Percentiles rank a stretch among this genome's conserved stretches.
Conservation (phyloP, 192 early-diverging fungal species). For the Mortierella hygrophila region DNA sequence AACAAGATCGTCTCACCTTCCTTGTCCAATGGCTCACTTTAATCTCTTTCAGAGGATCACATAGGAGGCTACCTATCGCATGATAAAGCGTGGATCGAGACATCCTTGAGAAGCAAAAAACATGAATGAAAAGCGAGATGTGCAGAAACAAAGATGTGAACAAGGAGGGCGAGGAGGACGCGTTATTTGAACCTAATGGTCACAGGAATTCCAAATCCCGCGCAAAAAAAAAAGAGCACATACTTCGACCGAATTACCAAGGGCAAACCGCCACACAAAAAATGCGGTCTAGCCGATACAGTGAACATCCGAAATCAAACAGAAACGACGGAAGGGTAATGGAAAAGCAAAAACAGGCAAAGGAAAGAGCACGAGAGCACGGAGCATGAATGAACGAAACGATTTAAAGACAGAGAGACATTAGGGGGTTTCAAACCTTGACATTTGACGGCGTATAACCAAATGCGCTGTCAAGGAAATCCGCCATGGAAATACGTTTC, state of each 20-base stretch:
- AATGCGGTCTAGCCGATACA: no score
- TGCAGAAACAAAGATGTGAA: neutral
- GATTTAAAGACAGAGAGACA: neutral
- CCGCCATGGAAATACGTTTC: no score
- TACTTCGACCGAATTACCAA: no score
- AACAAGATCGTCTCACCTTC: neutral
- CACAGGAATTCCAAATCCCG: neutral
- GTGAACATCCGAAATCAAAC: neutral
- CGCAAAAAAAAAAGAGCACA: neutral
- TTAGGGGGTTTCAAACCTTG: no score
- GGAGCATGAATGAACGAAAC: constrained; percentile 8
- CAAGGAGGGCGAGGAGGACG: neutral
- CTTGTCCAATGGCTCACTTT: no score
- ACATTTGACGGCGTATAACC: no score
- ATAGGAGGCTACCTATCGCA: no score
- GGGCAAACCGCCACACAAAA: no score
- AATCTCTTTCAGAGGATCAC: no score
- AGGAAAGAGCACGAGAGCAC: constrained; percentile 17
- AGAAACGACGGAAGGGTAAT: neutral
- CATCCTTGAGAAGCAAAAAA: neutral
- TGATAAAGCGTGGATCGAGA: no score
- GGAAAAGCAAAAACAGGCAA: neutral
- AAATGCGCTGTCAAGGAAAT: no score
- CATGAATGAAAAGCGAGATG: neutral
- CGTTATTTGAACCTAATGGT: neutral